Evolutionary conservation across 176 grass and related monocot species (phyloP).

Genomic region (Secale cereale): DNA sequence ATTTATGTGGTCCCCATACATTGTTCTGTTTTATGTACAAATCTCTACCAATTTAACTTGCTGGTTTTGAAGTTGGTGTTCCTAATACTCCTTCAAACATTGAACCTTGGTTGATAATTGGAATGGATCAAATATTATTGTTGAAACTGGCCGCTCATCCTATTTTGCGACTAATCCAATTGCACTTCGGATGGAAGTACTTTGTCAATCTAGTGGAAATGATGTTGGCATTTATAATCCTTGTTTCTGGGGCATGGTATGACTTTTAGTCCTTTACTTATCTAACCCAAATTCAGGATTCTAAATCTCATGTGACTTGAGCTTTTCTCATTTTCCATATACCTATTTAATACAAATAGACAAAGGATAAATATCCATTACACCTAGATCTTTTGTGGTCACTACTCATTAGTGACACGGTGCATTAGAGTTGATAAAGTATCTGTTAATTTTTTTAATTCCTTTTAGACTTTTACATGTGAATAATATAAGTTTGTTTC

Average conservation of each 20-base stretch:
- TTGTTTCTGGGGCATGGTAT: slow-evolving; percentile 95
- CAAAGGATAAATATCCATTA: no score
- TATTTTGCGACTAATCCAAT: slow-evolving; percentile 64
- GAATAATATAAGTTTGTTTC: neutral
- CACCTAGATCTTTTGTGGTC: no score
- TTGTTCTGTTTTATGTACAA: neutral
- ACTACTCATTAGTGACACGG: neutral
- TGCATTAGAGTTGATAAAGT: neutral
- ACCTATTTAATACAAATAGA: no score
- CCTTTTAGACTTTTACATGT: neutral
- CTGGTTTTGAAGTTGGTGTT: slow-evolving; percentile 91
- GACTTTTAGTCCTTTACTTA: neutral
- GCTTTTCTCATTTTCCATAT: no score
- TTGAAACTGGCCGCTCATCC: slow-evolving; percentile 66
- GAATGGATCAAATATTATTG: slow-evolving; percentile 70
- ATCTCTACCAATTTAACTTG: slow-evolving; percentile 18
- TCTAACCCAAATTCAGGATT: no score
- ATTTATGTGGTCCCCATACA: neutral
- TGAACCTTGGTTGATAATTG: slow-evolving; percentile 84
- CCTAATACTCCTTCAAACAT: slow-evolving; percentile 86
- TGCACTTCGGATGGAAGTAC: slow-evolving; percentile 80
- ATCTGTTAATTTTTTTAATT: neutral
- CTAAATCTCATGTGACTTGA: no score
- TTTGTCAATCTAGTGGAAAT: slow-evolving; percentile 45
- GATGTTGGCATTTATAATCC: slow-evolving; percentile 84